phyloP scores from a whole-genome alignment of 805 yeast species.

The Schwanniomyces occidentalis region DNA sequence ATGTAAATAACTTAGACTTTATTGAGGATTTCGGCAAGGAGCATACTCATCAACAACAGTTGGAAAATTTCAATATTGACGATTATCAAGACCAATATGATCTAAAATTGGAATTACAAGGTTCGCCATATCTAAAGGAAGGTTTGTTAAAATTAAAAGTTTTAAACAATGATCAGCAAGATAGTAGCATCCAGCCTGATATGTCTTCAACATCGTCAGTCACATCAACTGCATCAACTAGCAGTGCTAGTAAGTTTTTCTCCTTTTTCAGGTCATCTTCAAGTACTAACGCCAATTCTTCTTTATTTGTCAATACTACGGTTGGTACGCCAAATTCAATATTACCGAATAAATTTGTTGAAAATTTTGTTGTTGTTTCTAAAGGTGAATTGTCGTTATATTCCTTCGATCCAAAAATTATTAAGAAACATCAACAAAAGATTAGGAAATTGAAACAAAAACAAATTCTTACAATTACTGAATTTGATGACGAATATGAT shows the following conservation, averaged over 20 bases:
- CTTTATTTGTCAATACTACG: conserved; percentile 1
- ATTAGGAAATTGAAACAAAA: conserved; percentile 21
- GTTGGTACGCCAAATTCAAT: conserved; percentile 6
- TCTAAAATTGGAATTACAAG: conserved; percentile 60
- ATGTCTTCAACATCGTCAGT: conserved; percentile 8
- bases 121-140: conserved; percentile 79
- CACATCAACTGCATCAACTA: conserved; percentile 15
- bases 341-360: conserved; percentile 34
- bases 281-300: conserved; percentile 7
- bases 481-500: conserved; percentile 13
- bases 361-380: conserved; percentile 64
- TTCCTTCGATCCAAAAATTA: conserved; percentile 48
- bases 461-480: conserved; percentile 11
- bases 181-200: conserved; percentile 17
- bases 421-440: conserved; percentile 41
- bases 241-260: conserved; percentile 21
- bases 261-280: conserved; percentile 24
- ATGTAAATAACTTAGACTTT: conserved; percentile 14
- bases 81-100: conserved; percentile 53
- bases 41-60: conserved; percentile 19
- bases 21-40: conserved; percentile 12
- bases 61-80: conserved; percentile 39
- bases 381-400: conserved; percentile 64
- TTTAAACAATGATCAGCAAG: conserved; percentile 38
- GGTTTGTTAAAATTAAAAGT: conserved; percentile 55